Evolutionary conservation across 192 early-diverging fungal species (phyloP).

Genomic region (Backusella tarrabulga): DNA sequence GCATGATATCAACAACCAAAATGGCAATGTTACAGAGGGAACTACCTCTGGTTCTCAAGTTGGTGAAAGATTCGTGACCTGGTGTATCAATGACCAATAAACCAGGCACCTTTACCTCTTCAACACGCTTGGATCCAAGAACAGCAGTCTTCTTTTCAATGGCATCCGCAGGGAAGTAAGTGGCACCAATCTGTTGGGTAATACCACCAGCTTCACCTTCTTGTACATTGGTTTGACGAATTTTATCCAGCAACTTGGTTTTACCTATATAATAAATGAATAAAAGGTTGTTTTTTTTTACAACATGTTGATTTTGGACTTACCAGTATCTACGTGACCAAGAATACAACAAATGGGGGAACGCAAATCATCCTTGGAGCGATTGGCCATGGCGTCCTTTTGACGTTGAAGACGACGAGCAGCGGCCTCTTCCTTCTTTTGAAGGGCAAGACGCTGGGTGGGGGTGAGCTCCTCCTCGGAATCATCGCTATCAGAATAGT

Average conservation of each 20-base stretch:
- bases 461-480: slow-evolving; percentile 64
- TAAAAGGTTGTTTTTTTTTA: slow-evolving; percentile 10
- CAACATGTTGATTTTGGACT: neutral
- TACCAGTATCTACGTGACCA: slow-evolving; percentile 96
- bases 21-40: slow-evolving; percentile 99
- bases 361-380: slow-evolving; percentile 87
- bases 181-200: slow-evolving; percentile 99
- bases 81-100: slow-evolving; percentile 97
- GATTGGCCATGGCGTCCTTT: slow-evolving; percentile 74
- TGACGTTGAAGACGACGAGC: slow-evolving; percentile 70
- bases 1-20: slow-evolving; percentile 99
- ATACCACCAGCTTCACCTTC: slow-evolving; percentile 99
- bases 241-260: slow-evolving; percentile 98
- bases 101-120: slow-evolving; percentile 88
- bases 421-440: slow-evolving; percentile 78
- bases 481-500: slow-evolving; percentile 52
- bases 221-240: slow-evolving; percentile 99
- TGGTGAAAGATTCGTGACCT: slow-evolving; percentile 98
- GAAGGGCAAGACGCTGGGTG: slow-evolving; percentile 57
- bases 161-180: slow-evolving; percentile 96
- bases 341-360: slow-evolving; percentile 98
- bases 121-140: slow-evolving; percentile 40
- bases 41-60: slow-evolving; percentile 92
- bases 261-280: slow-evolving; percentile 36
- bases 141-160: slow-evolving; percentile 90